These are phyloP conservation scores for Samsoniella hepiali DNA, from an alignment of 2,329 filamentous ascomycete species.

Conservation along the genomic window DNA sequence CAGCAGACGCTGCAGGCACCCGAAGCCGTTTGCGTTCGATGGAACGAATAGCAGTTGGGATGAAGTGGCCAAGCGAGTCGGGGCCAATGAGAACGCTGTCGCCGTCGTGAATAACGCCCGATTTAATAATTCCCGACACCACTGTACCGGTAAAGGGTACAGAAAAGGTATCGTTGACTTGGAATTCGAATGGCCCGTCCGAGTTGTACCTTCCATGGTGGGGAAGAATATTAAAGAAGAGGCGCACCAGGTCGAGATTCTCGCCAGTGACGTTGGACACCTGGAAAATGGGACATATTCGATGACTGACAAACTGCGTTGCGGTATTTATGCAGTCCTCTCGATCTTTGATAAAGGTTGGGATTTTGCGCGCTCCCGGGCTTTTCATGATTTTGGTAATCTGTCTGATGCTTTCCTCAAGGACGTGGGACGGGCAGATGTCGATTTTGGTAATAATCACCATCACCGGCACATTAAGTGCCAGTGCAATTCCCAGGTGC, in stretches of 20 bases:
- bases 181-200: conserved; percentile 86
- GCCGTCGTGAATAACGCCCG: conserved; percentile 83
- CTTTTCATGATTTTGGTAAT: conserved; percentile 91
- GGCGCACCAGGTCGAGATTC: conserved; percentile 83
- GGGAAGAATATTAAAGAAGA: conserved; percentile 91
- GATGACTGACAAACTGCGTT: conserved; percentile 89
- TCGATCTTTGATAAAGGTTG: conserved; percentile 87
- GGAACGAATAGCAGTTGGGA: conserved; percentile 78
- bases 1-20: conserved; percentile 83
- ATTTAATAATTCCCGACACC: conserved; percentile 88
- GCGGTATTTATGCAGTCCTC: conserved; percentile 94
- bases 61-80: conserved; percentile 86
- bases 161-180: conserved; percentile 96
- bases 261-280: conserved; percentile 97
- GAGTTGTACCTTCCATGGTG: conserved; percentile 91
- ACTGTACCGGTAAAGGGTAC: conserved; percentile 97
- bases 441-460: conserved; percentile 98
- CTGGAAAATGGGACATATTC: conserved; percentile 96
- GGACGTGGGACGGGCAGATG: conserved; percentile 92
- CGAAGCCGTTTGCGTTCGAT: conserved; percentile 93
- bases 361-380: conserved; percentile 89
- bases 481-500: conserved; percentile 89
- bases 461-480: conserved; percentile 96
- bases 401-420: conserved; percentile 89
- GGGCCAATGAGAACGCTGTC: conserved; percentile 87